Conservation (phyloP, 192 early-diverging fungal species). For the Backusella psychrophila region DNA sequence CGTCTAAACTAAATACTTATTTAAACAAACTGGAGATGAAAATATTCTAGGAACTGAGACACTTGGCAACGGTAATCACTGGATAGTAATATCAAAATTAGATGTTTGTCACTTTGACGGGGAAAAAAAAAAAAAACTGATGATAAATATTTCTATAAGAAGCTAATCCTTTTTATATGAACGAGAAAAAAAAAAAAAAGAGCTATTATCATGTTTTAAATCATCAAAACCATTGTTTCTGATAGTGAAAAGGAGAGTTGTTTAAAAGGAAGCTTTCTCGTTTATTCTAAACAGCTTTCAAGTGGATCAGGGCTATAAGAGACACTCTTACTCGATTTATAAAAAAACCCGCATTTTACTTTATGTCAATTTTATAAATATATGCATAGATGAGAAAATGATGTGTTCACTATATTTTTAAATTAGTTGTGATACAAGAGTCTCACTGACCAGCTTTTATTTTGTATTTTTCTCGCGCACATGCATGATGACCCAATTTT, state of each 20-base stretch:
- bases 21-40: too few relatives aligned
- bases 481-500: neutral
- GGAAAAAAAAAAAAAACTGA: neutral
- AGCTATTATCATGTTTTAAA: neutral
- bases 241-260: neutral
- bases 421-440: neutral
- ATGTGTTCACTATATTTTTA: neutral
- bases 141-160: neutral
- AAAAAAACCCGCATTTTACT: too few relatives aligned
- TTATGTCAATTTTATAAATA: too few relatives aligned
- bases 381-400: neutral
- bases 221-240: neutral
- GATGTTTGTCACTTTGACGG: too few relatives aligned
- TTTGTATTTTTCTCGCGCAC: neutral
- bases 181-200: neutral
- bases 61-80: too few relatives aligned
- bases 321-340: neutral
- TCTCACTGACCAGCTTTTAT: neutral
- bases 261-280: too few relatives aligned
- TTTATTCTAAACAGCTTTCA: neutral
- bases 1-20: too few relatives aligned
- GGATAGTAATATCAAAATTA: too few relatives aligned
- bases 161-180: neutral
- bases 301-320: neutral
- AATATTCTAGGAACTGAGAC: too few relatives aligned